Percentiles rank a stretch among this genome's conserved stretches.
Evolutionary conservation across 2,329 filamentous ascomycete species (phyloP).

Genomic region (Curvularia verruculosa): DNA sequence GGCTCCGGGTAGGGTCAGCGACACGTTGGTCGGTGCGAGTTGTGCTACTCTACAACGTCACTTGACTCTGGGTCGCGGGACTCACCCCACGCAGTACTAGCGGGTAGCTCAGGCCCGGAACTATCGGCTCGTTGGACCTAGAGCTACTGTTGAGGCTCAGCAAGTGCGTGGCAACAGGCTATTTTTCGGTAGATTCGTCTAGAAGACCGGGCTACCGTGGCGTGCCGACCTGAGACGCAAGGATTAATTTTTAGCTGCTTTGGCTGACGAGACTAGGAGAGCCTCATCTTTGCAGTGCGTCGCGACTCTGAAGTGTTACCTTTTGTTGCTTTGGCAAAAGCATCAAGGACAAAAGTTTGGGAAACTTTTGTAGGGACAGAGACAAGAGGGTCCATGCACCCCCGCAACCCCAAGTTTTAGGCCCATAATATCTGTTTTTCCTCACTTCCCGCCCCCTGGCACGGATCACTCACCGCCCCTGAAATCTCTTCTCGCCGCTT

Average conservation of each 20-base stretch:
- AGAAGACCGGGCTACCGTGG: slow-evolving; percentile 11
- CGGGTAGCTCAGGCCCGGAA: not conserved
- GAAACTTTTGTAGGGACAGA: not conserved
- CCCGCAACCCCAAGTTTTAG: slow-evolving; percentile 3
- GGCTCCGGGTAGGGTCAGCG: not conserved
- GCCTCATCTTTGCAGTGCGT: not conserved
- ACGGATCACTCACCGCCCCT: slow-evolving; percentile 27
- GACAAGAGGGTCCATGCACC: not conserved
- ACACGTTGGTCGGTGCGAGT: not conserved
- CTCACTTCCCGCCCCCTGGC: slow-evolving; percentile 10
- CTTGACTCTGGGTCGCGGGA: not conserved
- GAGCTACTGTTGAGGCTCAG: slow-evolving; percentile 10
- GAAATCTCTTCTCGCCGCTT: slow-evolving; percentile 11
- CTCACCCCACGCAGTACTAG: not conserved
- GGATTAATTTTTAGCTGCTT: not conserved
- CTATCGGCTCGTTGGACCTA: not conserved
- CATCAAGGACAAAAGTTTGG: not conserved
- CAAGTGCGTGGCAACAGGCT: slow-evolving; percentile 11
- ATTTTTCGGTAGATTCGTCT: slow-evolving; percentile 14
- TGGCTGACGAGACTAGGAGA: not conserved
- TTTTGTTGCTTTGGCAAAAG: not conserved
- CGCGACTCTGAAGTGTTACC: not conserved
- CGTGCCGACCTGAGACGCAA: not conserved
- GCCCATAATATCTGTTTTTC: slow-evolving; percentile 1
- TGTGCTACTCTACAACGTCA: not conserved